Conservation (phyloP, 148 eudicot genomes). For the Selenicereus undatus region DNA sequence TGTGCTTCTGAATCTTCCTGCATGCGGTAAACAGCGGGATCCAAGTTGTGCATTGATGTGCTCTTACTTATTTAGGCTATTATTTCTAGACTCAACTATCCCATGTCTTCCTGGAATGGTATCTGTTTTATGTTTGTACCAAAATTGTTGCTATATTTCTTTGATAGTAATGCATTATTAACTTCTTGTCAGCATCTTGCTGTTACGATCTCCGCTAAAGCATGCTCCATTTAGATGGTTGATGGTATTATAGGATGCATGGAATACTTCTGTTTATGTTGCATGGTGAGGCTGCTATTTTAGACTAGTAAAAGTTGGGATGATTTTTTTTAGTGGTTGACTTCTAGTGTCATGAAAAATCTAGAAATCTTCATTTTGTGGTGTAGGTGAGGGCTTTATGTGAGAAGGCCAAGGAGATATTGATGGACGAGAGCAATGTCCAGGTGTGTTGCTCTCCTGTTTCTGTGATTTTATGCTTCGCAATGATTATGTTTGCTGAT, state of each 20-base stretch:
- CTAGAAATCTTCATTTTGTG: constrained; percentile 13
- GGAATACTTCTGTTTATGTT: not conserved
- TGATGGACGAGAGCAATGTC: constrained; percentile 92
- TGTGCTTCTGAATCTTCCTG: not conserved
- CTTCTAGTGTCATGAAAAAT: not conserved
- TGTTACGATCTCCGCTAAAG: not conserved
- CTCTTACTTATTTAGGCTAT: not conserved
- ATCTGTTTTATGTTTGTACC: not conserved
- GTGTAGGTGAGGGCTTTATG: constrained; percentile 70
- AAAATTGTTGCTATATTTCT: too few species aligned
- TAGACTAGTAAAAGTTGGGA: not conserved
- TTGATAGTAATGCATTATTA: not conserved
- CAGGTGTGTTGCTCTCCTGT: constrained; percentile 45
- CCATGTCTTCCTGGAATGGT: not conserved
- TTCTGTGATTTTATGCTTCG: not conserved
- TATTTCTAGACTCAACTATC: not conserved
- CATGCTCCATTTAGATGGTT: not conserved
- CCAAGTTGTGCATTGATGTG: not conserved
- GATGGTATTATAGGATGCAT: not conserved
- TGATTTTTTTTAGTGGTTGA: not conserved
- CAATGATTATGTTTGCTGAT: not conserved
- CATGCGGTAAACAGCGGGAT: not conserved
- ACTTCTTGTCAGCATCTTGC: not conserved
- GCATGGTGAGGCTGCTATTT: not conserved
- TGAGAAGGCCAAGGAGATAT: constrained; percentile 89